Evolutionary conservation across 305 asterid species (phyloP), one percentile per base, ranked within the genome.

Genomic region (Fraxinus velutina): DNA sequence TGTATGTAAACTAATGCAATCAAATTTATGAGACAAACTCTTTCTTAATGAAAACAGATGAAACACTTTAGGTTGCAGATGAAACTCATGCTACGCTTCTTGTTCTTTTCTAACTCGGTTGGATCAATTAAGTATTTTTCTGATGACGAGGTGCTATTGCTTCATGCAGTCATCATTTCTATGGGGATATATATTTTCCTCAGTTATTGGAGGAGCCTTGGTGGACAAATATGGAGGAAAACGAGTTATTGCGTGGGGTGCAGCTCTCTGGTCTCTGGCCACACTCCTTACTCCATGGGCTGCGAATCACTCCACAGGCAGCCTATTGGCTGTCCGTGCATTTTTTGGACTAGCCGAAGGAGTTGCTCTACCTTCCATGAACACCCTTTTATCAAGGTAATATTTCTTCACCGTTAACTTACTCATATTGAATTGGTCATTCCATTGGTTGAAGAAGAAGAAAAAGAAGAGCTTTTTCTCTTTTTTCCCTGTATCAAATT

Each of bases 261-360:
- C 93, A 29, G 94, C 95, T 64, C 87, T 95, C 76, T 93, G 99
- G 99, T 95, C 99, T 6, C 80, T 95, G 21, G 98, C 98, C 42
- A 95, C 99, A 52, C 93, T 95, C 75, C 92, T 95, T 81, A 95
- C 98, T 55, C 99, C 99, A 37, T 90, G 88, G 97, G 99, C 99
- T 9, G 98, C 99, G 79, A 91, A 91, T 89, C 97, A 92, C 88
- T 95, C 99, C 79, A 92, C 98, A 0, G 78, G 89, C 39, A 86
- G 89, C 85, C 99, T 95, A 84, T 91, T 95, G 86, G 93, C 92
- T 15, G 88, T 92, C 70, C 97, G 99, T 5, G 95, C 94, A 78
- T 95, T 93, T 90, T 95, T 95, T 83, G 99, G 98, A 8, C 86
- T 93, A 29, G 99, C 99, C 5, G 99, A 95, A 88, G 99, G 99